Evolutionary conservation across 768 basidiomycete genomes (phyloP).

Genomic region (Collybia nuda): DNA sequence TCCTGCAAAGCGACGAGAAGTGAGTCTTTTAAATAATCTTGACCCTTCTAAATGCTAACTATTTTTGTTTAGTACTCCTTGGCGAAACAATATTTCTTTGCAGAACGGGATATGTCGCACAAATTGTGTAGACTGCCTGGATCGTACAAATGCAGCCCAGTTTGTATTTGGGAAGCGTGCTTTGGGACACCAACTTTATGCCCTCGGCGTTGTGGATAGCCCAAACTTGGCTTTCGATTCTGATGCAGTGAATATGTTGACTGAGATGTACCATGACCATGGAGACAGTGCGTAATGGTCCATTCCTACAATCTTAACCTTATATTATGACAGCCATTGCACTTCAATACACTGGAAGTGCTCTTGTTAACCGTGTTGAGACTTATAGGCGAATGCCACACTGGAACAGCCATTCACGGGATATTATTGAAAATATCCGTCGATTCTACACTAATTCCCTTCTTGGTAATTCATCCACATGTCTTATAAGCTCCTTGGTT

Average conservation of each 20-base stretch:
- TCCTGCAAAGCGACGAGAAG: conserved; percentile 45
- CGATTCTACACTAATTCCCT: conserved; percentile 95
- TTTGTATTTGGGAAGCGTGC: conserved; percentile 96
- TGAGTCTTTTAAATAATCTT: conserved; percentile 23
- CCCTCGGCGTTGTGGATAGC: conserved; percentile 83
- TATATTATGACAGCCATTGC: conserved; percentile 66
- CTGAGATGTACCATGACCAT: conserved; percentile 98
- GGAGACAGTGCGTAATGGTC: conserved; percentile 73
- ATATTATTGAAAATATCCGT: conserved; percentile 93
- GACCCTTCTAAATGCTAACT: not conserved
- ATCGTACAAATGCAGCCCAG: conserved; percentile 95
- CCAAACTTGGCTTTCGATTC: conserved; percentile 90
- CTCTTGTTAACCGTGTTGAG: conserved; percentile 93
- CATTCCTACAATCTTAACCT: not conserved
- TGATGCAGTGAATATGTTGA: conserved; percentile 94
- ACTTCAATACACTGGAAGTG: conserved; percentile 94
- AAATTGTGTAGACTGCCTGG: conserved; percentile 97
- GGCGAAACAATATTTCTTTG: conserved; percentile 70
- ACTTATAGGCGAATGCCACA: conserved; percentile 94
- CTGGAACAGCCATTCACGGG: conserved; percentile 96
- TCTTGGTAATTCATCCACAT: conserved; percentile 51
- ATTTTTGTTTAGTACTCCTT: conserved; percentile 31
- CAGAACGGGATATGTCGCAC: conserved; percentile 93
- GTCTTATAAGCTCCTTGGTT: not conserved
- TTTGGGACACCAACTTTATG: conserved; percentile 92